These are phyloP conservation scores for Fraxinus velutina DNA, from an alignment of 305 asterid species.

Conservation along the genomic window DNA sequence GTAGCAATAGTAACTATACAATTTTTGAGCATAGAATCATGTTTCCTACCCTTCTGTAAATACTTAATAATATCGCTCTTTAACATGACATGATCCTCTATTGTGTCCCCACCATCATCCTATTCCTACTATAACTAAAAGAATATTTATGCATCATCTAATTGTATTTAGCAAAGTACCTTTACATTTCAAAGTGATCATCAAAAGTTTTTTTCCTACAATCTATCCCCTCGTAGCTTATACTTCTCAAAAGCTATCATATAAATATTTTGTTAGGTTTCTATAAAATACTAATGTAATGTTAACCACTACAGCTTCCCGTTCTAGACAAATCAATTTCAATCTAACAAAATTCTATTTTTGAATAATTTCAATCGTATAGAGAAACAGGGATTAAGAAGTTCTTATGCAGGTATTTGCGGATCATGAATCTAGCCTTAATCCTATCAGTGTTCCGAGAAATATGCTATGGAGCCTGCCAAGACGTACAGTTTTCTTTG, in stretches of 20 bases:
- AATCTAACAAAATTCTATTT: not conserved
- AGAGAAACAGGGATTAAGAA: not conserved
- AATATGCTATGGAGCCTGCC: constrained; percentile 65
- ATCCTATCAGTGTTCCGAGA: constrained; percentile 77
- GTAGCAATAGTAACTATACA: constrained; percentile 36
- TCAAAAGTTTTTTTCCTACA: not conserved
- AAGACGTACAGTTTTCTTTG: constrained; percentile 81
- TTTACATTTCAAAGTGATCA: not conserved
- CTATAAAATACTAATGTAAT: not conserved
- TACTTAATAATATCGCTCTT: not conserved
- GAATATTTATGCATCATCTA: not conserved
- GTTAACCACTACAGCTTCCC: not conserved
- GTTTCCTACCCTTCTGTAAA: not conserved
- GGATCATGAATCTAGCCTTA: constrained; percentile 73
- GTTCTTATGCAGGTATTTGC: constrained; percentile 63
- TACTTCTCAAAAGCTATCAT: not conserved
- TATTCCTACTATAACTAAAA: not conserved
- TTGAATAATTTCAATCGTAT: not conserved
- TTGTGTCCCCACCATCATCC: too few species aligned
- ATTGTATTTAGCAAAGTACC: not conserved
- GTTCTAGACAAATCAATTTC: not conserved
- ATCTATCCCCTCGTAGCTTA: not conserved
- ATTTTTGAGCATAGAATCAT: constrained; percentile 1
- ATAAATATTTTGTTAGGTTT: not conserved
- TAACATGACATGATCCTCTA: not conserved